Conservation (phyloP, 345 rosid species). For the Schrenkiella parvula region DNA sequence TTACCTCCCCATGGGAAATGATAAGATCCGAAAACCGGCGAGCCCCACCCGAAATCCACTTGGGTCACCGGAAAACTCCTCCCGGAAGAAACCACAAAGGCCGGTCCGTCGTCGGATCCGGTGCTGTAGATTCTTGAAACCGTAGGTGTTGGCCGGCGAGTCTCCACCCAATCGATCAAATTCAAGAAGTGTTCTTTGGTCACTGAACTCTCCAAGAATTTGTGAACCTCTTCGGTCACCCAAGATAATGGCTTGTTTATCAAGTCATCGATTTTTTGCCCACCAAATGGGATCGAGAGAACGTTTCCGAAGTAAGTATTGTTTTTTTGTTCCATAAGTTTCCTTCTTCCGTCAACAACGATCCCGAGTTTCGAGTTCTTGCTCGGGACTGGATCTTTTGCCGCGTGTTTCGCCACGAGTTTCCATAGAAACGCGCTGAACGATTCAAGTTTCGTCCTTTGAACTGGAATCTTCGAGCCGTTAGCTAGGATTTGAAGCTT, state of each 20-base stretch:
- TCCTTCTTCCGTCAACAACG: conserved; percentile 64
- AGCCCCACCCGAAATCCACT: conserved; percentile 57
- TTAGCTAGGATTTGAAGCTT: conserved; percentile 45
- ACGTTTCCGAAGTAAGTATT: conserved; percentile 47
- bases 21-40: conserved; percentile 46
- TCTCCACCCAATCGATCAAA: conserved; percentile 79
- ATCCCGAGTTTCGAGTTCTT: conserved; percentile 53
- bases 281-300: conserved; percentile 58
- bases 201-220: conserved; percentile 28
- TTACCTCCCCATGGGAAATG: conserved; percentile 52
- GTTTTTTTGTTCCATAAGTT: conserved; percentile 28
- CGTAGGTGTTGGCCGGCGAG: conserved; percentile 48
- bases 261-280: conserved; percentile 35
- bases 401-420: conserved; percentile 42
- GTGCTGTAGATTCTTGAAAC: conserved; percentile 47
- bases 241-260: conserved; percentile 43
- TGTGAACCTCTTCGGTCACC: conserved; percentile 56
- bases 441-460: conserved; percentile 59
- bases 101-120: conserved; percentile 46
- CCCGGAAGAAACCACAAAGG: conserved; percentile 76
- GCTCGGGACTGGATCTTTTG: background rate
- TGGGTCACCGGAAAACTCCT: conserved; percentile 45
- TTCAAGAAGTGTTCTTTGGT: conserved; percentile 66
- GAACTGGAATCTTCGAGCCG: conserved; percentile 10
- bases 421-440: conserved; percentile 73